Evolutionary conservation across 495 filamentous ascomycete genomes (phyloP).

Genomic region (Corynascus novoguineensis): DNA sequence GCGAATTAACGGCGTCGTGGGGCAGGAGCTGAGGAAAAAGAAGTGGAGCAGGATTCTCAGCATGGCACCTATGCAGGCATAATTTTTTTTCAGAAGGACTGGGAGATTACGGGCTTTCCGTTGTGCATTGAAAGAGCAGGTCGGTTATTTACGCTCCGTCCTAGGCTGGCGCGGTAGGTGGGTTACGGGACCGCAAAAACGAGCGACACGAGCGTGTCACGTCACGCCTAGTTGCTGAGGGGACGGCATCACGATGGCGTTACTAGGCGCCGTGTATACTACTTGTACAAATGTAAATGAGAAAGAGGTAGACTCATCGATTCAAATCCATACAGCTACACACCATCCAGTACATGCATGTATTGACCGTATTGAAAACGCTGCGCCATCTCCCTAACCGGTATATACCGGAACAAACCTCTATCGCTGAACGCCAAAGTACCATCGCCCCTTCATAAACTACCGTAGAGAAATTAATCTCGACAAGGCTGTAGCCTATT

Average conservation of each 20-base stretch:
- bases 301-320: not conserved
- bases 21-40: slow-evolving; percentile 76
- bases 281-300: slow-evolving; percentile 16
- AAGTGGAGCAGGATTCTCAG: slow-evolving; percentile 98
- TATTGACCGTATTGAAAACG: slow-evolving; percentile 7
- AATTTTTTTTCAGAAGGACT: slow-evolving; percentile 27
- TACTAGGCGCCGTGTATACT: slow-evolving; percentile 20
- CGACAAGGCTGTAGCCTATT: slow-evolving; percentile 31
- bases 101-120: not conserved
- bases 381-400: not conserved
- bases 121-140: not conserved
- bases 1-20: slow-evolving; percentile 85
- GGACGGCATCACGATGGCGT: slow-evolving; percentile 12
- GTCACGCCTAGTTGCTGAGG: not conserved
- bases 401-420: not conserved
- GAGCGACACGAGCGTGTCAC: not conserved
- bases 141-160: not conserved
- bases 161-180: not conserved
- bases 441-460: not conserved
- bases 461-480: not conserved
- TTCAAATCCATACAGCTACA: not conserved
- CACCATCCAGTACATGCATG: not conserved
- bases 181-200: not conserved
- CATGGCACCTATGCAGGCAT: slow-evolving; percentile 89
- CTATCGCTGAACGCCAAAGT: slow-evolving; percentile 14